Evolutionary conservation across 257 asterid species (phyloP), one percentile per base, ranked within the genome.

Genomic region (Nicotiana undulata): DNA sequence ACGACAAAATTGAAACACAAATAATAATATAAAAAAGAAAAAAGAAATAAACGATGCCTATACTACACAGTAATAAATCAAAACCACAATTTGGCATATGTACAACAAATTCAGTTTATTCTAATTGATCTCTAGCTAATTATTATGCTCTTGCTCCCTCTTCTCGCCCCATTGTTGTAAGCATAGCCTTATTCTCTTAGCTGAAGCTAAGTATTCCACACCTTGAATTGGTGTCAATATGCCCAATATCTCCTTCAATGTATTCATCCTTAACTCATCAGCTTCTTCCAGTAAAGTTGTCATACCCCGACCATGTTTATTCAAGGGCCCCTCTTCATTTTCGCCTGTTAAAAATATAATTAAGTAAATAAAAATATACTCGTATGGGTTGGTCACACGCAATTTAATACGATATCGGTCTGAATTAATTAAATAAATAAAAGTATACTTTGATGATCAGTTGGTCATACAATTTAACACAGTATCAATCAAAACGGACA

Each of bases 111-210:
- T n/a, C 32, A 68, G 1, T 37, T 9, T 40, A 11, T 40, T 8
- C 46, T 1, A 8, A 7, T 40, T 40, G 1, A 44, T 40, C 77
- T 70, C 56, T 44, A 5, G 20, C 34, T 44, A 2, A 67, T 3
- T 70, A 28, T 51, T 81, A 66, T 77, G 87, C n/a, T 55, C 24
- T 20, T 58, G 81, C 75, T 86, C 91, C 66, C 80, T 81, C 80
- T 58, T 77, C 74, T 10, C 46, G 34, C 86, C 91, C 91, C 86
- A 86, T 17, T 82, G 86, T 56, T 67, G 87, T 61, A 85, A 15
- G 31, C 84, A 85, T 31, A 86, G 80, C 67, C 83, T 84, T 53
- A 86, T 79, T 76, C 83, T 86, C 58, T 76, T 88, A 13, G 72
- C 75, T 10, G 83, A 74, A 6, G 86, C 88, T 2, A 88, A 75